Percentiles rank a stretch among this genome's conserved stretches.
phyloP scores from a whole-genome alignment of 768 basidiomycete genomes.

The Auriscalpium vulgare region DNA sequence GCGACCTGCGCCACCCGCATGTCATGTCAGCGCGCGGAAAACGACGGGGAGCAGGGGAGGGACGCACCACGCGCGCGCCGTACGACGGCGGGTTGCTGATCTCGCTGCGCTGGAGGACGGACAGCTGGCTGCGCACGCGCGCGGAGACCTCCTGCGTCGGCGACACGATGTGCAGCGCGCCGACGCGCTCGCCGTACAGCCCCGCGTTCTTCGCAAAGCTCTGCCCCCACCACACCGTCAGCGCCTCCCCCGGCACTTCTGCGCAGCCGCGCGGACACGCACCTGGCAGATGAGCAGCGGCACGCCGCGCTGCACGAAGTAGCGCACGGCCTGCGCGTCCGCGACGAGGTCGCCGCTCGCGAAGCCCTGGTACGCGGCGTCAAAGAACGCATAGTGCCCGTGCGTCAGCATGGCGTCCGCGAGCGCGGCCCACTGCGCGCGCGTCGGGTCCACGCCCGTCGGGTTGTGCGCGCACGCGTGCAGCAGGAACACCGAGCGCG shows the following conservation, averaged over 20 bases:
- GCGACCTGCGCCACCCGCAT: conserved; percentile 45
- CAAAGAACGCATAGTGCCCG: conserved; percentile 86
- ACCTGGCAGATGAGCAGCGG: conserved; percentile 87
- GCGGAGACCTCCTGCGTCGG: conserved; percentile 54
- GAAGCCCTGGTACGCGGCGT: conserved; percentile 96
- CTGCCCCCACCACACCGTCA: conserved; percentile 29
- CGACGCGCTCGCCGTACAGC: conserved; percentile 89
- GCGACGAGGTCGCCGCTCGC: conserved; percentile 87
- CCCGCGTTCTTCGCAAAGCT: conserved; percentile 98
- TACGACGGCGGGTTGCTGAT: conserved; percentile 93
- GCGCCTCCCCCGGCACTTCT: background rate
- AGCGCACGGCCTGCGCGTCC: conserved; percentile 87
- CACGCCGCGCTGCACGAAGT: conserved; percentile 71
- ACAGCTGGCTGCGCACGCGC: conserved; percentile 79
- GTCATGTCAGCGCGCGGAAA: no score
- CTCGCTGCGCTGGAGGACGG: conserved; percentile 86
- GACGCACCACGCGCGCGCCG: conserved; percentile 77
- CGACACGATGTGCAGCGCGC: conserved; percentile 83
- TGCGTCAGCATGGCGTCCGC: conserved; percentile 64
- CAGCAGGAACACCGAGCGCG: conserved; percentile 78
- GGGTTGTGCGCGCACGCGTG: conserved; percentile 97
- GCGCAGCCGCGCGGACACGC: conserved; percentile 13
- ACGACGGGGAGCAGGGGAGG: no score
- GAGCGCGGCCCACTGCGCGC: conserved; percentile 77
- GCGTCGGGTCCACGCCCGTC: conserved; percentile 90